phyloP scores from a whole-genome alignment of 2,329 filamentous ascomycete species.

The Trichoderma aggressivum region DNA sequence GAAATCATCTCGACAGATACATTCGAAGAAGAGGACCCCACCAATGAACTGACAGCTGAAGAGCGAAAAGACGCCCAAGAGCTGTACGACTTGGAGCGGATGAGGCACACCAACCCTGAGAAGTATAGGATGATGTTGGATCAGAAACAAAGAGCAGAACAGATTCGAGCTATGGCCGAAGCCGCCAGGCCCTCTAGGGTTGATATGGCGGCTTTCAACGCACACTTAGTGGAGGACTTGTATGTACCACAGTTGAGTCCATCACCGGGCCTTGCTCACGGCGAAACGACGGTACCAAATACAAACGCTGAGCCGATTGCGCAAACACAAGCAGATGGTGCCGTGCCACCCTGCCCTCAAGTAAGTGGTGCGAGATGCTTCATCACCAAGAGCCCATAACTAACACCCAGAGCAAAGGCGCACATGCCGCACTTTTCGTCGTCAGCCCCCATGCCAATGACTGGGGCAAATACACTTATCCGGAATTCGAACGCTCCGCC shows the following conservation, averaged over 20 bases:
- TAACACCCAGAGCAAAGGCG: background rate
- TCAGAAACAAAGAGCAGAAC: slow-evolving; percentile 6
- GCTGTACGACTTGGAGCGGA: slow-evolving; percentile 33
- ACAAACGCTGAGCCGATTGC: background rate
- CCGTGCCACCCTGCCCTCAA: background rate
- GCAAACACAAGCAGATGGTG: background rate
- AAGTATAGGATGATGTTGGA: slow-evolving; percentile 28
- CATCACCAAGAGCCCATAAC: background rate
- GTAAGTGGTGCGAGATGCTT: background rate
- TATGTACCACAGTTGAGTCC: background rate
- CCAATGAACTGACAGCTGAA: slow-evolving; percentile 52
- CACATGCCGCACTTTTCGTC: slow-evolving; percentile 5
- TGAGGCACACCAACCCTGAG: slow-evolving; percentile 34
- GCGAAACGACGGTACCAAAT: background rate
- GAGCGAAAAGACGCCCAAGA: slow-evolving; percentile 55
- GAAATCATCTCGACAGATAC: slow-evolving; percentile 66
- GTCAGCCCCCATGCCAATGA: slow-evolving; percentile 32
- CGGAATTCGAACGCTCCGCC: background rate
- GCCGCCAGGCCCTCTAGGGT: too few relatives aligned
- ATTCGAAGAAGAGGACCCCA: slow-evolving; percentile 66
- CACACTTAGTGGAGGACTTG: background rate
- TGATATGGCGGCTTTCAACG: background rate
- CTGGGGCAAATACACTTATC: slow-evolving; percentile 38
- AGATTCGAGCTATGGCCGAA: background rate
- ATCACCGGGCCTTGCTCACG: background rate